A percentile compares a stretch with the other conserved stretches of the same genome.
Conservation (phyloP, 768 basidiomycete genomes). For the Podaxis sp. region DNA sequence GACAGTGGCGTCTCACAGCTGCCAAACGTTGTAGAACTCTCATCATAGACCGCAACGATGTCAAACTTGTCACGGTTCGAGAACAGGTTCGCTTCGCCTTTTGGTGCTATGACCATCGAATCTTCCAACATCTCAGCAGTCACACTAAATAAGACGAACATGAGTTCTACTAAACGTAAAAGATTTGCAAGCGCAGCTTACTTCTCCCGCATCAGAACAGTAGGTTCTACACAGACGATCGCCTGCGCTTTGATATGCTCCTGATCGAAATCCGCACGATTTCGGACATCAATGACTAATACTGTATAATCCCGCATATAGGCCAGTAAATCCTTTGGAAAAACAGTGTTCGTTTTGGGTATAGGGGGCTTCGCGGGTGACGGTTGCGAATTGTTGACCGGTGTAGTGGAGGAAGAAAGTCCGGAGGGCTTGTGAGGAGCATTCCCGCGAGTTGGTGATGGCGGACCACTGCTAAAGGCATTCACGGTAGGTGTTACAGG, state of each 20-base stretch:
- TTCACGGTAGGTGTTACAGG: conserved; percentile 57
- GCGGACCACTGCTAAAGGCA: conserved; percentile 56
- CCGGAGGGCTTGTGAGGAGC: conserved; percentile 27
- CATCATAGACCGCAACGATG: conserved; percentile 82
- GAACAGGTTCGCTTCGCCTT: conserved; percentile 71
- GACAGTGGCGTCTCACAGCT: conserved; percentile 48
- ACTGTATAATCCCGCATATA: conserved; percentile 60
- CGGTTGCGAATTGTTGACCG: conserved; percentile 26
- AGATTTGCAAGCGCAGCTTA: conserved; percentile 31
- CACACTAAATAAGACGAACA: conserved; percentile 40
- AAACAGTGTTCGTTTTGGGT: conserved; percentile 56
- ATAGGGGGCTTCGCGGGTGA: conserved; percentile 31
- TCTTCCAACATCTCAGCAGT: conserved; percentile 67
- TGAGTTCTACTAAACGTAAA: conserved; percentile 6
- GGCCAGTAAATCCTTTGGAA: conserved; percentile 52
- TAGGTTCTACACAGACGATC: conserved; percentile 83
- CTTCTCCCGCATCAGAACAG: conserved; percentile 64
- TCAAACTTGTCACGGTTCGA: conserved; percentile 84
- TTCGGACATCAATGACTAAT: conserved; percentile 80
- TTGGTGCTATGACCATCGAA: conserved; percentile 66
- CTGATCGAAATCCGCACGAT: conserved; percentile 67
- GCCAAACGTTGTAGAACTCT: conserved; percentile 49
- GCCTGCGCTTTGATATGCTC: conserved; percentile 68
- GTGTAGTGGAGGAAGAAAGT: conserved; percentile 26
- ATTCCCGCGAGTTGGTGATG: conserved; percentile 43